These are phyloP conservation scores for Aspergillus coremiiformis DNA, from an alignment of 495 filamentous ascomycete species.

Conservation along the genomic window DNA sequence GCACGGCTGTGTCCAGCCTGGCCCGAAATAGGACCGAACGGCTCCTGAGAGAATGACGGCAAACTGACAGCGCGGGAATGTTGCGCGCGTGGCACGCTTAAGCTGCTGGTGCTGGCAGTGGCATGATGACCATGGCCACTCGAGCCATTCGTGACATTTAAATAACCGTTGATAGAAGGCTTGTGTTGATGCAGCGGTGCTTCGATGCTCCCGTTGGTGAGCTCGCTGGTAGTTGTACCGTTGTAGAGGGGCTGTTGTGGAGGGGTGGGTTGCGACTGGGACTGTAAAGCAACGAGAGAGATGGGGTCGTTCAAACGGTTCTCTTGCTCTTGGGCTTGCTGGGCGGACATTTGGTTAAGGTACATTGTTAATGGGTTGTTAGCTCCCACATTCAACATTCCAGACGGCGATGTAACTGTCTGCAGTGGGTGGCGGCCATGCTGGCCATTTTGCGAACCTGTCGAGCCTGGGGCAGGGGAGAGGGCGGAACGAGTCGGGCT, in stretches of 20 bases:
- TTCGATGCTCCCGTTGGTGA: slow-evolving; percentile 48
- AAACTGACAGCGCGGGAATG: slow-evolving; percentile 82
- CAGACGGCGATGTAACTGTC: slow-evolving; percentile 52
- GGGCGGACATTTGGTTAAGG: slow-evolving; percentile 74
- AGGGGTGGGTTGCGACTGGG: slow-evolving; percentile 51
- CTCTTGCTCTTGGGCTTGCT: slow-evolving; percentile 61
- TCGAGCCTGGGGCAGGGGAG: slow-evolving; percentile 50
- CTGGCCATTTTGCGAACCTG: slow-evolving; percentile 46
- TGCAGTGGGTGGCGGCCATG: slow-evolving; percentile 44
- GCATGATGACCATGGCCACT: slow-evolving; percentile 41
- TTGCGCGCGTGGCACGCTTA: slow-evolving; percentile 54
- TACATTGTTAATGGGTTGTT: slow-evolving; percentile 96
- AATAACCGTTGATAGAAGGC: slow-evolving; percentile 44
- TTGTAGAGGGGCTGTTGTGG: slow-evolving; percentile 50
- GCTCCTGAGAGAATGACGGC: slow-evolving; percentile 62
- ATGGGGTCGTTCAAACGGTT: slow-evolving; percentile 44
- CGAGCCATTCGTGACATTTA: slow-evolving; percentile 62
- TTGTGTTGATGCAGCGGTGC: slow-evolving; percentile 48
- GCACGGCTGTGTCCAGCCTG: slow-evolving; percentile 39
- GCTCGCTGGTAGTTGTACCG: slow-evolving; percentile 44
- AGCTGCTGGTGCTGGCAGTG: slow-evolving; percentile 60
- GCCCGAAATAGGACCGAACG: slow-evolving; percentile 40
- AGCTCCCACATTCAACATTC: slow-evolving; percentile 65
- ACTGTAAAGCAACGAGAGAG: slow-evolving; percentile 48
- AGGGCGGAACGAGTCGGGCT: slow-evolving; percentile 58